A percentile compares a stretch with the other conserved stretches of the same genome.
Conservation (phyloP, 2,329 filamentous ascomycete species). For the Grosmannia serpens region DNA sequence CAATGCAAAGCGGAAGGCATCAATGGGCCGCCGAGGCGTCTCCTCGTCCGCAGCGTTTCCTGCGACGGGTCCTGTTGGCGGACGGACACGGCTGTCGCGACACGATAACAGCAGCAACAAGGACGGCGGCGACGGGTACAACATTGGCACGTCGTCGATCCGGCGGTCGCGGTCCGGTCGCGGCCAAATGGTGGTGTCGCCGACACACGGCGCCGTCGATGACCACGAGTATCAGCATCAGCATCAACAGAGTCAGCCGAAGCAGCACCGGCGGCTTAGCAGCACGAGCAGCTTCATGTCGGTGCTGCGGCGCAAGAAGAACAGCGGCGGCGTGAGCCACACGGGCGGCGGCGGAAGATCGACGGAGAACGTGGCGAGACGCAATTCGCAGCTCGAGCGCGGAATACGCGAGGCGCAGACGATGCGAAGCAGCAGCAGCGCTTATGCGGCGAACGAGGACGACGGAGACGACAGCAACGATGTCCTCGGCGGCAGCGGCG, state of each 20-base stretch:
- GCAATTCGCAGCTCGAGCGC: constrained; percentile 51
- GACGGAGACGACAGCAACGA: constrained; percentile 10
- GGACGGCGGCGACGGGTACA: neutral
- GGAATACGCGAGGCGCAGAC: constrained; percentile 39
- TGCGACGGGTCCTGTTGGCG: too few species aligned
- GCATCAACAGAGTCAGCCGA: neutral
- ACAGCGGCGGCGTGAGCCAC: constrained; percentile 21
- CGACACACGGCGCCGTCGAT: too few species aligned
- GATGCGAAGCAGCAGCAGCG: constrained; percentile 22
- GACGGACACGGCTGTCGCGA: constrained; percentile 16
- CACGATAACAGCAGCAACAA: neutral
- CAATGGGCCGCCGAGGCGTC: too few species aligned
- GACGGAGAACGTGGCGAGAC: constrained; percentile 46
- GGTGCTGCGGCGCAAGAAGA: constrained; percentile 55
- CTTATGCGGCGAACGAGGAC: constrained; percentile 8
- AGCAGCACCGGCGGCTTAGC: constrained; percentile 8
- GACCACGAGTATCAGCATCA: neutral
- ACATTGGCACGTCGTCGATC: constrained; percentile 16
- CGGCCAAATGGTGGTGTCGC: constrained; percentile 18
- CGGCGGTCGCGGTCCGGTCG: constrained; percentile 31
- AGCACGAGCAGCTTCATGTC: constrained; percentile 41
- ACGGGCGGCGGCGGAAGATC: constrained; percentile 30
- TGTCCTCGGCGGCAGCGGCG: constrained; percentile 15
- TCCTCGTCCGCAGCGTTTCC: too few species aligned
- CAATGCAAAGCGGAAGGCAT: neutral